phyloP scores from a whole-genome alignment of 2,329 filamentous ascomycete genomes.

The Claviceps pazoutovae region DNA sequence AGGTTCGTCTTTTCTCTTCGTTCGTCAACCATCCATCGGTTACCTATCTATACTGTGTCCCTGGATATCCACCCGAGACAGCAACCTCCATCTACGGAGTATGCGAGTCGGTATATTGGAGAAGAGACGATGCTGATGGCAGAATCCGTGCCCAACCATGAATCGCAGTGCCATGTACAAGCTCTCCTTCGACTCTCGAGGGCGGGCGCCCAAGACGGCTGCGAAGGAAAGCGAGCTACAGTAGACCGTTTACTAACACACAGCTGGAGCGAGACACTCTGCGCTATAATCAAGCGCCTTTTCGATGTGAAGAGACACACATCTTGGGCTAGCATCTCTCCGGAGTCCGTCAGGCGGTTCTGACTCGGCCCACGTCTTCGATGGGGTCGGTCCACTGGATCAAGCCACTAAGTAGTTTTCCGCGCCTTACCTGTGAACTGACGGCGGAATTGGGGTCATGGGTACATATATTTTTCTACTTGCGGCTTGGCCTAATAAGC shows the following conservation, averaged over 20 bases:
- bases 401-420: neutral
- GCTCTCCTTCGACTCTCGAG: no score
- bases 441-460: neutral
- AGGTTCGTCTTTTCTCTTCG: no score
- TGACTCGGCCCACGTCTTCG: neutral
- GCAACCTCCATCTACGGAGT: no score
- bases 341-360: neutral
- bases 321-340: neutral
- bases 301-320: neutral
- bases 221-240: no score
- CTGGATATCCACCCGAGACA: no score
- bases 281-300: neutral
- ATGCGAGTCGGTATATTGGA: no score
- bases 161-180: no score
- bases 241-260: neutral
- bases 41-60: no score
- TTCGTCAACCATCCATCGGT: no score
- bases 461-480: neutral
- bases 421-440: neutral
- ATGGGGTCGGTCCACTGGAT: neutral
- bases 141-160: no score
- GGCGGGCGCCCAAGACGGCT: no score
- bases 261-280: neutral
- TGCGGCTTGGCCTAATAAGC: neutral
- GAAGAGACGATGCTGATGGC: no score